Base-by-base conservation (phyloP, 495 filamentous ascomycete genomes). In the Podospora pseudocomata region DNA sequence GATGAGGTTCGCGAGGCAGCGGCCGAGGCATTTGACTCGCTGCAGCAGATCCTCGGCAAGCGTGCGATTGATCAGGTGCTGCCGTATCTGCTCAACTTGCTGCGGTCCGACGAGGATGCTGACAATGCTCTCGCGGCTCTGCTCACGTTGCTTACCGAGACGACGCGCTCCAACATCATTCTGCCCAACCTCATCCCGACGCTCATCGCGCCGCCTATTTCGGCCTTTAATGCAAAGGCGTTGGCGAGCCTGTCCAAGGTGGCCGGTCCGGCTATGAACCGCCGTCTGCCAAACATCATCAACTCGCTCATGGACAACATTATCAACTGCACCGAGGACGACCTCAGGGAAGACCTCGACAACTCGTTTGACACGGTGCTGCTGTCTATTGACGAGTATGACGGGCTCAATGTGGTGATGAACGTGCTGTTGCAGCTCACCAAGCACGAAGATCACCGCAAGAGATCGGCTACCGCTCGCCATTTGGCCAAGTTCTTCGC, bases 181-280 rank as follows among this genome's bases (percentile, higher is more conserved):
- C 84, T 99, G 56, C 95, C 95, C 39, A 96, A 94, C 79, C 90
- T 99, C 39, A 92, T 99, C 63, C 95, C 95, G 0, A 97, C 93
- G 0, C 84, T 99, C 26, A 89, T 97, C 65, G 85, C 90, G 15
- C 87, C 93, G 44, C 95, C 95, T n/a, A 96, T 99, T 68, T 89
- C 92, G 4, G 85, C 89, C 5, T 99, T 99, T 86, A 98, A 98
- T 72, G 95, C 95, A 67, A 91, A 86, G 73, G 95, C 95, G 16
- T 80, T 99, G 60, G 96, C 95, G 54, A 97, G 95, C 30, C 79
- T 99, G 67, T 92, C 95, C 59, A 87, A 93, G 79, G 95, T 98
- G 60, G 94, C 96, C 27, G 89, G 92, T 34, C 82, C 89, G 39
- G 87, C 95, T 65, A 94, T 99, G 89, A 95, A 92, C 67, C 86